phyloP scores from a whole-genome alignment of 2,329 filamentous ascomycete genomes.

The Apiospora arundinis region DNA sequence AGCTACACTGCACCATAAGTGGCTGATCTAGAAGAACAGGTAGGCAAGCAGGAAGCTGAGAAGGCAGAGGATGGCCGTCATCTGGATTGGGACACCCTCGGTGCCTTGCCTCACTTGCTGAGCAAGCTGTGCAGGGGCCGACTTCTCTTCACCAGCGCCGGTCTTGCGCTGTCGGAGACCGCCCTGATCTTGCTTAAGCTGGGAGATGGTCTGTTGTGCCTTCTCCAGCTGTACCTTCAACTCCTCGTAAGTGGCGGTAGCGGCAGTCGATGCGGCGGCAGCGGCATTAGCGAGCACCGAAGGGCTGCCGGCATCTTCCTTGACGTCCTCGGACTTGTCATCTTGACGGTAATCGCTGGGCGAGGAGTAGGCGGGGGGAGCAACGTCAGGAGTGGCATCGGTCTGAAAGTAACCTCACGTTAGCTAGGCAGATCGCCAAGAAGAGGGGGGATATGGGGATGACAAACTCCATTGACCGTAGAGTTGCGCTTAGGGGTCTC shows the following conservation, averaged over 20 bases:
- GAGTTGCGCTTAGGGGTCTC: slow-evolving; percentile 51
- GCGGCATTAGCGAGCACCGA: slow-evolving; percentile 42
- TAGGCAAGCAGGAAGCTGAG: slow-evolving; percentile 94
- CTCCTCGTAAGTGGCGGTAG: slow-evolving; percentile 58
- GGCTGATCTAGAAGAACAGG: slow-evolving; percentile 79
- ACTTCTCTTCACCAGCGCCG: slow-evolving; percentile 60
- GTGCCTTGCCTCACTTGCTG: slow-evolving; percentile 63
- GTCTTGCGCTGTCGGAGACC: slow-evolving; percentile 82
- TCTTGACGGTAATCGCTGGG: slow-evolving; percentile 45
- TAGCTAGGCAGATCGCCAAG: not conserved
- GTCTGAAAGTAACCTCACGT: slow-evolving; percentile 32
- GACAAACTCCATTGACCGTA: slow-evolving; percentile 49
- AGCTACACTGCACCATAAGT: slow-evolving; percentile 23
- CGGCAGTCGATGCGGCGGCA: slow-evolving; percentile 54
- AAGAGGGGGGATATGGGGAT: not conserved
- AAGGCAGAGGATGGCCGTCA: slow-evolving; percentile 83
- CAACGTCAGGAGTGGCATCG: slow-evolving; percentile 51
- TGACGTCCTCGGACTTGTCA: slow-evolving; percentile 37
- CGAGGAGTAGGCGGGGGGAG: slow-evolving; percentile 52
- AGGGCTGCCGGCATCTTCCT: slow-evolving; percentile 35
- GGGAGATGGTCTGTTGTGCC: slow-evolving; percentile 75
- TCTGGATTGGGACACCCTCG: slow-evolving; percentile 85
- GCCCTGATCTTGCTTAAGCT: slow-evolving; percentile 68
- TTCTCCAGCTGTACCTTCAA: slow-evolving; percentile 76
- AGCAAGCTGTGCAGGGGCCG: slow-evolving; percentile 52